Evolutionary conservation across 495 filamentous ascomycete species (phyloP).

Genomic region (Rhypophila decipiens): DNA sequence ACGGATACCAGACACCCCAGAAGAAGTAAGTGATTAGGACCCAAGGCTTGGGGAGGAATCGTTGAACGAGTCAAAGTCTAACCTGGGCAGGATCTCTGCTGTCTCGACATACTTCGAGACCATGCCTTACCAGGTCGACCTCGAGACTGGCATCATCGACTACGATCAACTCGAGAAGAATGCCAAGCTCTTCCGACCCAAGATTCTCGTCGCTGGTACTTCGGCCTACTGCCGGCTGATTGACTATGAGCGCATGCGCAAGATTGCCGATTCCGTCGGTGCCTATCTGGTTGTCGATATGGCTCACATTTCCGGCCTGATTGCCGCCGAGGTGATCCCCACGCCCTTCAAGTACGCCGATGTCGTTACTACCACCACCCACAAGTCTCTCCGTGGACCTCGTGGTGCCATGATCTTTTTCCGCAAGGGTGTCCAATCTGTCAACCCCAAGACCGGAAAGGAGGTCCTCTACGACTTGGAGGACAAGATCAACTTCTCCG

Average conservation of each 20-base stretch:
- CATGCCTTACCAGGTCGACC: conserved; percentile 85
- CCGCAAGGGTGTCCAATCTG: conserved; percentile 87
- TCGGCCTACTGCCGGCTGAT: conserved; percentile 98
- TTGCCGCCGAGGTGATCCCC: conserved; percentile 88
- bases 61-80: conserved; percentile 10
- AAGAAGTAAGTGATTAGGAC: conserved; percentile 60
- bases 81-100: conserved; percentile 74
- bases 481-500: conserved; percentile 95
- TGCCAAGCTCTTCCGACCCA: conserved; percentile 90
- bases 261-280: conserved; percentile 90
- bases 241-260: conserved; percentile 92
- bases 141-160: conserved; percentile 93
- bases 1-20: conserved; percentile 93
- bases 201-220: conserved; percentile 92
- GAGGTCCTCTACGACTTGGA: conserved; percentile 91
- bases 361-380: conserved; percentile 97
- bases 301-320: conserved; percentile 96
- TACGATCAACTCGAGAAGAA: conserved; percentile 91
- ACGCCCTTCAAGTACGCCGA: conserved; percentile 92
- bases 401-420: conserved; percentile 99
- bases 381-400: conserved; percentile 98
- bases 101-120: conserved; percentile 95
- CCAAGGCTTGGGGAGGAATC: neutral
- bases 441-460: conserved; percentile 84
- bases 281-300: conserved; percentile 96